A percentile compares a stretch with the other conserved stretches of the same genome.
Evolutionary conservation across 257 asterid species (phyloP).

Genomic region (Solanum virginianum): DNA sequence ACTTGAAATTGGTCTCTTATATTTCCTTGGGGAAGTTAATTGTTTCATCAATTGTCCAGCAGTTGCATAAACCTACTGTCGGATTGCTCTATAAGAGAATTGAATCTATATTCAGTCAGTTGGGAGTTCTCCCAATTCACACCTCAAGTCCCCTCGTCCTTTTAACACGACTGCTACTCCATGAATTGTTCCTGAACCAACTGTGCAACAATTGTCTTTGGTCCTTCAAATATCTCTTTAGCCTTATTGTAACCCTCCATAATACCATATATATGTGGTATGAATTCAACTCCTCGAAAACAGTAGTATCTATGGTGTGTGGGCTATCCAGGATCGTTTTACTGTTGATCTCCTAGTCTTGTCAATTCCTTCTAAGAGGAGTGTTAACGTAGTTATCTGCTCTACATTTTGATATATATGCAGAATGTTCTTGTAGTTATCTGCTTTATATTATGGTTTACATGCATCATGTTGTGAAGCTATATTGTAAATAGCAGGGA

Average conservation of each 20-base stretch:
- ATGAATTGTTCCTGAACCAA: background rate
- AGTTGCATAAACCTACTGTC: background rate
- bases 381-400: background rate
- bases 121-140: background rate
- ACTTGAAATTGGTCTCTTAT: background rate
- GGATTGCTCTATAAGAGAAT: background rate
- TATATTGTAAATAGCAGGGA: background rate
- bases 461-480: background rate
- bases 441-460: background rate
- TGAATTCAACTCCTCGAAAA: background rate
- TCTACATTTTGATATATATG: background rate
- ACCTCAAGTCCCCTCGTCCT: background rate
- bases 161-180: background rate
- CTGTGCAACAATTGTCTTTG: background rate
- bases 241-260: background rate
- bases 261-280: background rate
- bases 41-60: background rate
- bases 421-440: background rate
- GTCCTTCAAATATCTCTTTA: background rate
- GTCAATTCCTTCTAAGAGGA: background rate
- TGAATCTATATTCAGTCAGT: background rate
- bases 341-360: background rate
- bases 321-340: background rate
- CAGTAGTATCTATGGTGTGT: background rate
- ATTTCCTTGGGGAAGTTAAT: background rate